Base-by-base conservation (phyloP, 495 filamentous ascomycete species). In the Neurospora terricola region DNA sequence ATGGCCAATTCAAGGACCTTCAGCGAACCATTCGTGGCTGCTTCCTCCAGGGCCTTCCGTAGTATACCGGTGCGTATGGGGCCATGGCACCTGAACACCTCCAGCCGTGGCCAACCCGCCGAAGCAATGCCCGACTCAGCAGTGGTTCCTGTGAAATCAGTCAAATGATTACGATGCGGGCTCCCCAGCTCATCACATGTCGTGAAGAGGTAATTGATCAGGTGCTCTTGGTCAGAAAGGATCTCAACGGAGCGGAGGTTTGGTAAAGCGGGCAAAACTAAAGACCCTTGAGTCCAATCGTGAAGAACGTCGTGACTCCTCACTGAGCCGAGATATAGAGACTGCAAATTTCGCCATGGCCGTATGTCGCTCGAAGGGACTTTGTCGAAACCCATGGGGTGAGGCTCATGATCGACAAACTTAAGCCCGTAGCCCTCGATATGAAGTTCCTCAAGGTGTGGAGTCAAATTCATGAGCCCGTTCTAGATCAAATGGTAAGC, bases 1-100 rank as follows among this genome's bases (percentile, higher is more conserved):
- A 54, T 40, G 9, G 43, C 40, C 9, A 79, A 69, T 36, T 81
- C 78, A 59, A 81, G 75, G 18, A 74, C 72, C 75, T 75, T 43
- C 1, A 81, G 77, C 0, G 21, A 74, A 40, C 71, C 73, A 36
- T 62, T 72, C 18, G 39, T 14, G 1, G 66, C 68, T 3, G 78
- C 62, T n/a, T 74, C 69, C 5, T 14, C 71, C 10, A 78, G 62
- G 6, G 74, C 9, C 2, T 38, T 27, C 36, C 39, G 45, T 21
- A 80, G 71, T 14, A 74, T 59, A 18, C 9, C 4, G 18, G 72
- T 38, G 0, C 34, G 1, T 27, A 76, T 37, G 5, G 62, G 30
- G 34, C 70, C 10, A 14, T 59, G 37, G 69, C 73, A 79, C 18
- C 77, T 75, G 21, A 81, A 81, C 27, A 73, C 48, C 45, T 76